Conservation (phyloP, 371 early-diverging fungal genomes). For the Sporodiniella umbellata region DNA sequence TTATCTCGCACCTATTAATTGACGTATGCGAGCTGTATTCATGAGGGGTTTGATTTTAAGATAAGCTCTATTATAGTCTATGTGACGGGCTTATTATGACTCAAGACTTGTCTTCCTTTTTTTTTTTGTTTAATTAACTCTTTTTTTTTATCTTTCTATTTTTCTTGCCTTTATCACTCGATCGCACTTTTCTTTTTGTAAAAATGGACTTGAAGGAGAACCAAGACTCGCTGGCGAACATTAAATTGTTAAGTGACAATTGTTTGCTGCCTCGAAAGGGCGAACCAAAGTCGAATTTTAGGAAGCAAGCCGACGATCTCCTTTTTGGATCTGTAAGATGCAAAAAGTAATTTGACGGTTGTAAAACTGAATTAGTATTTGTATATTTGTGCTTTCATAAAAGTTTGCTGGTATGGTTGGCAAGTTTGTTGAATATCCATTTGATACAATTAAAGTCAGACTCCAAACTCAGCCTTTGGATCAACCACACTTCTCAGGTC, state of each 20-base stretch:
- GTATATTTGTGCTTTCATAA: neutral
- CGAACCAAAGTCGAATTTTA: conserved; percentile 10
- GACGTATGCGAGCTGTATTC: too few relatives aligned
- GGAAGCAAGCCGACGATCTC: conserved; percentile 28
- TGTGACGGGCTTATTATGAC: conserved; percentile 3
- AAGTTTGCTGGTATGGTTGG: conserved; percentile 86
- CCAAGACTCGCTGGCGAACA: neutral
- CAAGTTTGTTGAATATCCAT: conserved; percentile 94
- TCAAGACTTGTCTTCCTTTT: neutral
- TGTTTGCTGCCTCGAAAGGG: neutral
- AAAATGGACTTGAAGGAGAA: neutral
- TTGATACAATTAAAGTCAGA: conserved; percentile 96
- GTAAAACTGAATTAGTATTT: too few relatives aligned
- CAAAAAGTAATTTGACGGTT: neutral
- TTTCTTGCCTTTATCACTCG: neutral
- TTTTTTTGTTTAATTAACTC: neutral
- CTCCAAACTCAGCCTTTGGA: conserved; percentile 85
- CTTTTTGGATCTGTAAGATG: conserved; percentile 29
- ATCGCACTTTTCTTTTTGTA: neutral
- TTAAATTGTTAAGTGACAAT: neutral
- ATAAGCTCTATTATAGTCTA: too few relatives aligned
- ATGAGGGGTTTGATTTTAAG: too few relatives aligned
- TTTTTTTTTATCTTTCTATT: neutral
- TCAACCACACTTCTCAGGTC: conserved; percentile 71
- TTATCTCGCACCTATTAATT: too few relatives aligned